Evolutionary conservation across 768 basidiomycete species (phyloP).

Genomic region (Plicaturopsis crispa): DNA sequence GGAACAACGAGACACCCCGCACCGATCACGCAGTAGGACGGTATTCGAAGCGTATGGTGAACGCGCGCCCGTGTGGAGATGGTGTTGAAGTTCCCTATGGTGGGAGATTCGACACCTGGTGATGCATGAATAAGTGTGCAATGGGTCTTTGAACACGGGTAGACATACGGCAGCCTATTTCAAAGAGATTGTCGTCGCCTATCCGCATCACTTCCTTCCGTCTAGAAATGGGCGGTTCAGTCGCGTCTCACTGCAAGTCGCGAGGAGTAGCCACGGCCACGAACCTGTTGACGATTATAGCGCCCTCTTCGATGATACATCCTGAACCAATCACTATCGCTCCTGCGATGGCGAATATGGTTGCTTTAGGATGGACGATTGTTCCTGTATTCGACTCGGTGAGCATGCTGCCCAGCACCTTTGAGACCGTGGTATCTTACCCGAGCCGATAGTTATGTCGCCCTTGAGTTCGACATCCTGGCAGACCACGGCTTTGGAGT

Average conservation of each 20-base stretch:
- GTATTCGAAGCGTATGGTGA: slow-evolving; percentile 74
- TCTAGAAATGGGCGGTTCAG: slow-evolving; percentile 22
- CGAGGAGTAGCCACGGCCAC: slow-evolving; percentile 3
- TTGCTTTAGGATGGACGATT: slow-evolving; percentile 90
- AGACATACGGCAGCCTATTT: slow-evolving; percentile 84
- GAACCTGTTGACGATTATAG: slow-evolving; percentile 83
- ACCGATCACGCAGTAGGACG: slow-evolving; percentile 78
- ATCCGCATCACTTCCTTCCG: slow-evolving; percentile 86
- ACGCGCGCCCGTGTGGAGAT: slow-evolving; percentile 79
- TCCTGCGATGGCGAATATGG: slow-evolving; percentile 85
- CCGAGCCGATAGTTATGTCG: slow-evolving; percentile 86
- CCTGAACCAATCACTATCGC: slow-evolving; percentile 85
- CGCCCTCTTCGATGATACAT: slow-evolving; percentile 89
- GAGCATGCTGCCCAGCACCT: not conserved
- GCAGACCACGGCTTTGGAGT: slow-evolving; percentile 85
- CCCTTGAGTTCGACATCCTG: slow-evolving; percentile 94
- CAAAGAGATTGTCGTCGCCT: slow-evolving; percentile 90
- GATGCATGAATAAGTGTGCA: no score
- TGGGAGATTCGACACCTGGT: slow-evolving; percentile 79
- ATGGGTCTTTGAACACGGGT: no score
- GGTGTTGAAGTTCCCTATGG: slow-evolving; percentile 81
- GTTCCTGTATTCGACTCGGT: slow-evolving; percentile 39
- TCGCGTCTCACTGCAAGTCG: not conserved
- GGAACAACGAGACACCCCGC: slow-evolving; percentile 75
- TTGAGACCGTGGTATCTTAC: slow-evolving; percentile 22